Percentiles rank a stretch among this genome's conserved stretches.
phyloP scores from a whole-genome alignment of 1,284 basidiomycete genomes.

The Trametes sp. region DNA sequence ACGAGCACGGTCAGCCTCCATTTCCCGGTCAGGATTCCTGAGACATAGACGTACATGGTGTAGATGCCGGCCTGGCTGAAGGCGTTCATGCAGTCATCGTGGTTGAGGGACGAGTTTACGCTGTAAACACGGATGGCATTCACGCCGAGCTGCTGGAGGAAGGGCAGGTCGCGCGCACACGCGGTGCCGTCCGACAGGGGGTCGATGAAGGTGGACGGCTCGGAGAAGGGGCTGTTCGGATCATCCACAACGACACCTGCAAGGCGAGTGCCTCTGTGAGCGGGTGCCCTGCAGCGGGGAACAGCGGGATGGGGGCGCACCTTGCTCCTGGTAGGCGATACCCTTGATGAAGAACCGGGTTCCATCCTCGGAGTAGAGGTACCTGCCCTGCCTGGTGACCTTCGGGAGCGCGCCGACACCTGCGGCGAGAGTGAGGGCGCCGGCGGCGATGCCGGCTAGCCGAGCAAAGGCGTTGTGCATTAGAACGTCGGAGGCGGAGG shows the following conservation, averaged over 20 bases:
- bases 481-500: conserved; percentile 23
- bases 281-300: background rate
- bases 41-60: conserved; percentile 67
- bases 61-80: conserved; percentile 87
- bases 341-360: conserved; percentile 92
- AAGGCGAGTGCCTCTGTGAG: background rate
- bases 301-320: conserved; percentile 47
- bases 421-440: conserved; percentile 42
- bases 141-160: conserved; percentile 73
- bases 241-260: conserved; percentile 42
- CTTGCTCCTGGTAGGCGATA: conserved; percentile 90
- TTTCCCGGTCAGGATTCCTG: conserved; percentile 1
- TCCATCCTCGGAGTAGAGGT: conserved; percentile 79
- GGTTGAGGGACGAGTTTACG: conserved; percentile 83
- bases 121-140: conserved; percentile 87
- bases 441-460: conserved; percentile 34
- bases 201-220: conserved; percentile 80
- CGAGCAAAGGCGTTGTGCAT: conserved; percentile 37
- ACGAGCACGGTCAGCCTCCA: conserved; percentile 19
- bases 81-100: conserved; percentile 86
- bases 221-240: conserved; percentile 77
- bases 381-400: conserved; percentile 73
- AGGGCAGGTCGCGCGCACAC: conserved; percentile 83
- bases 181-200: conserved; percentile 74
- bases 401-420: conserved; percentile 63